phyloP scores from a whole-genome alignment of 2,329 filamentous ascomycete species.

The Diaporthe aspalathi region DNA sequence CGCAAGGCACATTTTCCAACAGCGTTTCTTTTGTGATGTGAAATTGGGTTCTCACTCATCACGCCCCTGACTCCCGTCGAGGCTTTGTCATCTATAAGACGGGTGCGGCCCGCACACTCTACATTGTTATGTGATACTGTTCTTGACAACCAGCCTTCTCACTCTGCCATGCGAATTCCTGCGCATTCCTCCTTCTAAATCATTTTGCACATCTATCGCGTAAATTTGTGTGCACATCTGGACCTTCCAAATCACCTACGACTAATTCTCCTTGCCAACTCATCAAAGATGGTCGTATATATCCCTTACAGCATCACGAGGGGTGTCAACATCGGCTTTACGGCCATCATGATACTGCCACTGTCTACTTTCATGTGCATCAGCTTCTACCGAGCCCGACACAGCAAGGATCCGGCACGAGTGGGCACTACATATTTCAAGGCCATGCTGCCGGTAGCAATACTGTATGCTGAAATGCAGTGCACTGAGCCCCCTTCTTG shows the following conservation, averaged over 20 bases:
- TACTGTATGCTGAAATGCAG: neutral
- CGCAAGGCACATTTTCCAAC: neutral
- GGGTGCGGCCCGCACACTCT: neutral
- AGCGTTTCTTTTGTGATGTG: neutral
- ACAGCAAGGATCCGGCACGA: neutral
- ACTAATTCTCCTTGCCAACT: neutral
- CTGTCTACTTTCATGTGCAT: neutral
- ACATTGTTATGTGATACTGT: neutral
- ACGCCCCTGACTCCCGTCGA: no score
- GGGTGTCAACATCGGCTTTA: constrained; percentile 10
- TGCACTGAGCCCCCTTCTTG: no score
- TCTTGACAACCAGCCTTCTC: neutral
- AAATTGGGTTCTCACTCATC: neutral
- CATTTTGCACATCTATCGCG: neutral
- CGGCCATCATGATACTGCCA: neutral
- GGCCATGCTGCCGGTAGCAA: neutral
- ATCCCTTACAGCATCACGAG: neutral
- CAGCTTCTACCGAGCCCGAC: constrained; percentile 8
- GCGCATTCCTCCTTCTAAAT: neutral
- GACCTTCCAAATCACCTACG: neutral
- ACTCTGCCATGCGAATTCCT: neutral
- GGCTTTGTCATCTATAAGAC: constrained; percentile 14
- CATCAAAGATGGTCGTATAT: neutral
- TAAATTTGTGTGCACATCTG: neutral
- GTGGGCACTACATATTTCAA: neutral